Percentiles rank a stretch among this genome's conserved stretches.
These are phyloP conservation scores for Amauroascus verrucosus DNA, from an alignment of 2,329 filamentous ascomycete species.

Conservation along the genomic window DNA sequence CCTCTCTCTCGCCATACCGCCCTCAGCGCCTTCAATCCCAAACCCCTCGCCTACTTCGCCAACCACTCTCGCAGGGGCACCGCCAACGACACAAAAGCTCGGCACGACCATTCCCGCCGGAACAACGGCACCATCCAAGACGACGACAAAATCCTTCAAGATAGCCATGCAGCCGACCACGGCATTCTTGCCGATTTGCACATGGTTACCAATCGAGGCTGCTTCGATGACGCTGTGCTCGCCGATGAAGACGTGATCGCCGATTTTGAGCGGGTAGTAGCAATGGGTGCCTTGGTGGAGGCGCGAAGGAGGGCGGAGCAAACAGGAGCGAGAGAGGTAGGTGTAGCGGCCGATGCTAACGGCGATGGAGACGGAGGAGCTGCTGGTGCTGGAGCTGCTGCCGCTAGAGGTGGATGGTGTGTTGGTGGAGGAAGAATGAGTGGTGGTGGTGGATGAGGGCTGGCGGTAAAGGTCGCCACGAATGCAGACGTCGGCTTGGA, in stretches of 20 bases:
- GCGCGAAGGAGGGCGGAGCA: slow-evolving; percentile 72
- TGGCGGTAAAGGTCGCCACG: slow-evolving; percentile 70
- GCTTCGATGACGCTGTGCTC: slow-evolving; percentile 67
- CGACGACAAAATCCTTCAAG: slow-evolving; percentile 83
- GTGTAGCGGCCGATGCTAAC: slow-evolving; percentile 88
- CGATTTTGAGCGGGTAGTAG: slow-evolving; percentile 79
- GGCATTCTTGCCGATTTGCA: slow-evolving; percentile 68
- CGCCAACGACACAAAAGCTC: slow-evolving; percentile 83
- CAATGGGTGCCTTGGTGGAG: slow-evolving; percentile 57
- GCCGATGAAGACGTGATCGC: slow-evolving; percentile 88
- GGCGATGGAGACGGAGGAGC: slow-evolving; percentile 36
- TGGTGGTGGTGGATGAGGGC: slow-evolving; percentile 33
- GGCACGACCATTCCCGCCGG: slow-evolving; percentile 85
- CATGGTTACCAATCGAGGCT: slow-evolving; percentile 71
- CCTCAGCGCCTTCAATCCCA: slow-evolving; percentile 34
- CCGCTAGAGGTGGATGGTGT: slow-evolving; percentile 13
- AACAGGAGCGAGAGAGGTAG: slow-evolving; percentile 67
- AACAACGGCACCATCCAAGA: slow-evolving; percentile 75
- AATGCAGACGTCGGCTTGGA: slow-evolving; percentile 89
- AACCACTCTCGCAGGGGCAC: slow-evolving; percentile 65
- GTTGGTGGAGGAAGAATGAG: slow-evolving; percentile 25
- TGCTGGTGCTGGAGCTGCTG: slow-evolving; percentile 21
- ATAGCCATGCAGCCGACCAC: slow-evolving; percentile 79
- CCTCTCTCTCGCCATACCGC: slow-evolving; percentile 35
- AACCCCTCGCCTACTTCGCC: slow-evolving; percentile 54